Evolutionary conservation across 306 rosid genomes (phyloP).

Genomic region (Prunus campanulata): DNA sequence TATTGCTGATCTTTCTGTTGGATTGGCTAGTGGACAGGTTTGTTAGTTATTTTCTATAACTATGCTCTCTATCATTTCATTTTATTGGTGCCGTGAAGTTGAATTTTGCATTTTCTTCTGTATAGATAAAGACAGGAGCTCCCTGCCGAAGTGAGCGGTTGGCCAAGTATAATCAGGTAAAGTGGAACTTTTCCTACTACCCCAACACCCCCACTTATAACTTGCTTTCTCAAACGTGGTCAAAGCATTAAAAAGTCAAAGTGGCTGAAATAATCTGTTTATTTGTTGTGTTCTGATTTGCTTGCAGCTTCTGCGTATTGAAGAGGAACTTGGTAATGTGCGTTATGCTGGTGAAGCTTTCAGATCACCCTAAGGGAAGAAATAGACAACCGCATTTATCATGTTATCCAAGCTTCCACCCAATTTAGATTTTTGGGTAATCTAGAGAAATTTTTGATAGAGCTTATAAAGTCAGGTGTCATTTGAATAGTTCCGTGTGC

Average conservation of each 20-base stretch:
- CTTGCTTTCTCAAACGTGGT: not conserved
- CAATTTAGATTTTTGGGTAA: not conserved
- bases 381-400: not conserved
- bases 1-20: slow-evolving; percentile 98
- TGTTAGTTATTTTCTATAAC: slow-evolving; percentile 7
- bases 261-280: not conserved
- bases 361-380: slow-evolving; percentile 62
- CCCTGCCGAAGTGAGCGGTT: slow-evolving; percentile 99
- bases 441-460: slow-evolving; percentile 3
- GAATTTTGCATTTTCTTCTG: slow-evolving; percentile 32
- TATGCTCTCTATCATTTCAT: not conserved
- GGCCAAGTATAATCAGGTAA: slow-evolving; percentile 98
- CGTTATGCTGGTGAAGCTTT: slow-evolving; percentile 94
- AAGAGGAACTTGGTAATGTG: slow-evolving; percentile 88
- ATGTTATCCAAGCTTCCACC: not conserved
- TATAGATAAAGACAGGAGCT: slow-evolving; percentile 93
- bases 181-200: not conserved
- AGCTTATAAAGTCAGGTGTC: slow-evolving; percentile 9
- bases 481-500: not conserved
- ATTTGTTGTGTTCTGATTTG: slow-evolving; percentile 7
- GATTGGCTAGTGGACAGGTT: slow-evolving; percentile 99
- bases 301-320: slow-evolving; percentile 94
- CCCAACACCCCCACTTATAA: not conserved
- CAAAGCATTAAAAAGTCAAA: not conserved
- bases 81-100: slow-evolving; percentile 25